phyloP scores from a whole-genome alignment of 2,329 filamentous ascomycete genomes.

The Thelonectria rubi region DNA sequence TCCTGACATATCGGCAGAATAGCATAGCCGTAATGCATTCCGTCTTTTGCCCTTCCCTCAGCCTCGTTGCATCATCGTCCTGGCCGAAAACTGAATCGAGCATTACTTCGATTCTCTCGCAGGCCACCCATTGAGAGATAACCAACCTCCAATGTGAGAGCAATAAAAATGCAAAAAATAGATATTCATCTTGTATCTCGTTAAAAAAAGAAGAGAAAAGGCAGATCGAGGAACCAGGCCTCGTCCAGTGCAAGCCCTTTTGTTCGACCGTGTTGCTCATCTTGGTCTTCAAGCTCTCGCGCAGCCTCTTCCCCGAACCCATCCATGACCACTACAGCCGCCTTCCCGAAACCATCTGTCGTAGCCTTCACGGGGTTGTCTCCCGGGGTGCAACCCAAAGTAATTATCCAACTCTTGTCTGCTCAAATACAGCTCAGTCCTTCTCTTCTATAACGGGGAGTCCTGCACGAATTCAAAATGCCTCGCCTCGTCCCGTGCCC shows the following conservation, averaged over 20 bases:
- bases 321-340: background rate
- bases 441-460: slow-evolving; percentile 17
- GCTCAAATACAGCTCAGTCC: slow-evolving; percentile 1
- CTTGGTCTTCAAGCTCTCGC: slow-evolving; percentile 23
- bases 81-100: too few species aligned
- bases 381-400: slow-evolving; percentile 8
- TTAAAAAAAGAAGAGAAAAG: slow-evolving; percentile 32
- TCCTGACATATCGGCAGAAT: too few species aligned
- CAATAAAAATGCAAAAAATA: slow-evolving; percentile 34
- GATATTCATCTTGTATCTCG: slow-evolving; percentile 40
- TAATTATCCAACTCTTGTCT: slow-evolving; percentile 19
- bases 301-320: slow-evolving; percentile 15
- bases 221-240: slow-evolving; percentile 21
- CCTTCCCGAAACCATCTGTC: slow-evolving; percentile 6
- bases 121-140: too few species aligned
- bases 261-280: slow-evolving; percentile 15
- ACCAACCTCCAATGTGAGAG: too few species aligned
- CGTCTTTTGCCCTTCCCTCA: too few species aligned
- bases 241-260: slow-evolving; percentile 18
- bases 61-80: too few species aligned
- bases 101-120: too few species aligned
- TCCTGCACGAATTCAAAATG: slow-evolving; percentile 8
- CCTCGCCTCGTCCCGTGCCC: background rate
- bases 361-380: slow-evolving; percentile 4
- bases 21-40: too few species aligned